These are phyloP conservation scores for Tolypocladium tropicale DNA, from an alignment of 2,329 filamentous ascomycete genomes.

Conservation along the genomic window DNA sequence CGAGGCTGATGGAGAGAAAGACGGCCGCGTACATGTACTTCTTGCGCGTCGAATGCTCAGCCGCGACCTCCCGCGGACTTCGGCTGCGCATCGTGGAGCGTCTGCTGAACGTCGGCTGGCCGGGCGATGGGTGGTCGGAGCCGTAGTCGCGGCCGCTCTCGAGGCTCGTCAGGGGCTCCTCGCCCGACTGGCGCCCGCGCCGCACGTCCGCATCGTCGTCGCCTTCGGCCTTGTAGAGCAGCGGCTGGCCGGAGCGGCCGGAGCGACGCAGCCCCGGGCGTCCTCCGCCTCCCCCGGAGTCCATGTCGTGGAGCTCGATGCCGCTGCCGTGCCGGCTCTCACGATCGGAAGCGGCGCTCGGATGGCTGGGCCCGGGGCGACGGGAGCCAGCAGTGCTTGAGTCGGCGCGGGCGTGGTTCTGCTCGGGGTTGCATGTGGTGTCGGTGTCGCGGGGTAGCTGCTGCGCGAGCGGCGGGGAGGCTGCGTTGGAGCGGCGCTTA, in stretches of 20 bases:
- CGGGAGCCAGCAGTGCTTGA: constrained; percentile 14
- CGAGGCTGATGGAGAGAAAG: constrained; percentile 72
- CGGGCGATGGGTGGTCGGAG: constrained; percentile 12
- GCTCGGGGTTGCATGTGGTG: constrained; percentile 16
- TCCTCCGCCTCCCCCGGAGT: constrained; percentile 20
- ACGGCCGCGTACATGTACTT: constrained; percentile 82
- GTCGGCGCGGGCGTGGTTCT: constrained; percentile 9
- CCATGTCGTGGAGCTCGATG: constrained; percentile 19
- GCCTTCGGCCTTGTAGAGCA: constrained; percentile 10
- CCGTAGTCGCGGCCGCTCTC: constrained; percentile 13
- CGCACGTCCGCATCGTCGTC: constrained; percentile 14
- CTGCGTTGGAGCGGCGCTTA: not conserved
- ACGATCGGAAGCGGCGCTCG: constrained; percentile 16
- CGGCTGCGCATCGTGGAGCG: constrained; percentile 66
- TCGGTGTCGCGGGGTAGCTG: constrained; percentile 8
- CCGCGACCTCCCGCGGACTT: constrained; percentile 48
- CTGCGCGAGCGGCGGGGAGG: not conserved
- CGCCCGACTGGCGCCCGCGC: constrained; percentile 6
- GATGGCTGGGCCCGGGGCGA: constrained; percentile 11
- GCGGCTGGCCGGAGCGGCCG: constrained; percentile 7
- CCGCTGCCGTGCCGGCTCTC: constrained; percentile 4
- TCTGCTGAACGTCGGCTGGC: constrained; percentile 17
- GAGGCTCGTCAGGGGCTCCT: constrained; percentile 7
- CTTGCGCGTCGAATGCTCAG: constrained; percentile 46
- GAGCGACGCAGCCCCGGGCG: constrained; percentile 6